Evolutionary conservation across 163 green algal species (phyloP).

Genomic region (Coccomyxa subellipsoidea): DNA sequence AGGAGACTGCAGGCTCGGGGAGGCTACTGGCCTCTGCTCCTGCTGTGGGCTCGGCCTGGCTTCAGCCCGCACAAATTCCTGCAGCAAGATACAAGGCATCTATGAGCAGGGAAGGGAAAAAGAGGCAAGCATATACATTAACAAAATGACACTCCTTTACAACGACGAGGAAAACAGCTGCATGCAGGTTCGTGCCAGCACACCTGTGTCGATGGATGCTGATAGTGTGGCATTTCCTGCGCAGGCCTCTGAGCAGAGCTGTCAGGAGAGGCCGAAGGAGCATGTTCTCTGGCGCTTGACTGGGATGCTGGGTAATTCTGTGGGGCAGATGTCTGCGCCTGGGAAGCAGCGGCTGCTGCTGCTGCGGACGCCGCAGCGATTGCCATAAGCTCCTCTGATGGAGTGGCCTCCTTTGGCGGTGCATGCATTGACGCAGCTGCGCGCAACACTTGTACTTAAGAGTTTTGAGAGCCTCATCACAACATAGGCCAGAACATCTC

Average conservation of each 20-base stretch:
- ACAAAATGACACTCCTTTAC: too few species aligned
- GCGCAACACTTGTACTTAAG: too few species aligned
- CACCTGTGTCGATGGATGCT: neutral
- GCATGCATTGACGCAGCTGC: neutral
- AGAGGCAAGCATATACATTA: too few species aligned
- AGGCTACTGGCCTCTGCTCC: neutral
- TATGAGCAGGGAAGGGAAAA: too few species aligned
- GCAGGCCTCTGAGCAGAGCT: neutral
- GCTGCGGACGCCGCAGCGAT: conserved; percentile 12
- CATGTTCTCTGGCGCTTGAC: neutral
- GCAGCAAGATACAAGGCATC: neutral
- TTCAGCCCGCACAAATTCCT: neutral
- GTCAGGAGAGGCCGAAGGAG: neutral
- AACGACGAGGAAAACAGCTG: too few species aligned
- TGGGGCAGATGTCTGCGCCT: neutral
- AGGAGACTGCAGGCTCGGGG: neutral
- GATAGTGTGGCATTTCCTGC: neutral
- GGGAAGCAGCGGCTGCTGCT: neutral
- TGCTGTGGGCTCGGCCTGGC: neutral
- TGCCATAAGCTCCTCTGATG: conserved; percentile 1
- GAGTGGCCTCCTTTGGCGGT: neutral
- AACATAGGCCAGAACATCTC: too few species aligned
- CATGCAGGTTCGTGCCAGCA: too few species aligned
- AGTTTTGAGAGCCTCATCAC: too few species aligned
- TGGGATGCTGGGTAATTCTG: neutral